These are phyloP conservation scores for Neohortaea acidophila DNA, from an alignment of 495 filamentous ascomycete species.

Conservation along the genomic window DNA sequence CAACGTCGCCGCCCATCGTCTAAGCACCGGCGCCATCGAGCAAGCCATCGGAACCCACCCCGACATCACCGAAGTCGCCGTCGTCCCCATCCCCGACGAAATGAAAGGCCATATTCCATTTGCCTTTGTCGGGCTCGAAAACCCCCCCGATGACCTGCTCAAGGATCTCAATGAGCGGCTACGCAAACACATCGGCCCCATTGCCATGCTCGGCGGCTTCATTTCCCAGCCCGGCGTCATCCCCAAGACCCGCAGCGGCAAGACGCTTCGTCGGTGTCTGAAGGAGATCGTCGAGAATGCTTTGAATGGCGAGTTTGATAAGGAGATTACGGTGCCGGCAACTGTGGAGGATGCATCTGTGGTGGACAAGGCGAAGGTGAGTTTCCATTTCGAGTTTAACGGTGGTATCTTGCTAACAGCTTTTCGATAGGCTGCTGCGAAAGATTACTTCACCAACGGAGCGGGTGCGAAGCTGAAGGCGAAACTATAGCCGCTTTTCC, in stretches of 20 bases:
- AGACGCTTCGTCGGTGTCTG: conserved; percentile 69
- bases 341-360: conserved; percentile 46
- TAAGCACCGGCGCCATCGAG: conserved; percentile 79
- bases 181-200: conserved; percentile 72
- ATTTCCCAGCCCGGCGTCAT: conserved; percentile 81
- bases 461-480: conserved; percentile 15
- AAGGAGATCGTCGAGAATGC: conserved; percentile 61
- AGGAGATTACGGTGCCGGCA: conserved; percentile 38
- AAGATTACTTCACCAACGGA: conserved; percentile 39
- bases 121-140: conserved; percentile 56
- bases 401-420: too few relatives aligned
- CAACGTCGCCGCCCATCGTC: conserved; percentile 85
- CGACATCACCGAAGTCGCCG: conserved; percentile 60
- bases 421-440: conserved; percentile 35
- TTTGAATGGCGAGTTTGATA: conserved; percentile 36
- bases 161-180: conserved; percentile 33
- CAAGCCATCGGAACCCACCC: conserved; percentile 76
- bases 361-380: conserved; percentile 42
- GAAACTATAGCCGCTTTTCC: conserved; percentile 14
- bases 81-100: conserved; percentile 68
- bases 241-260: conserved; percentile 76
- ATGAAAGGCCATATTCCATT: conserved; percentile 86
- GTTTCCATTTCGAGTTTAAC: too few relatives aligned
- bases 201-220: conserved; percentile 69
- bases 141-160: conserved; percentile 36